Percentiles rank a stretch among this genome's conserved stretches.
phyloP scores from a whole-genome alignment of 1,284 basidiomycete genomes.

The Coniferiporia sulphurascens region DNA sequence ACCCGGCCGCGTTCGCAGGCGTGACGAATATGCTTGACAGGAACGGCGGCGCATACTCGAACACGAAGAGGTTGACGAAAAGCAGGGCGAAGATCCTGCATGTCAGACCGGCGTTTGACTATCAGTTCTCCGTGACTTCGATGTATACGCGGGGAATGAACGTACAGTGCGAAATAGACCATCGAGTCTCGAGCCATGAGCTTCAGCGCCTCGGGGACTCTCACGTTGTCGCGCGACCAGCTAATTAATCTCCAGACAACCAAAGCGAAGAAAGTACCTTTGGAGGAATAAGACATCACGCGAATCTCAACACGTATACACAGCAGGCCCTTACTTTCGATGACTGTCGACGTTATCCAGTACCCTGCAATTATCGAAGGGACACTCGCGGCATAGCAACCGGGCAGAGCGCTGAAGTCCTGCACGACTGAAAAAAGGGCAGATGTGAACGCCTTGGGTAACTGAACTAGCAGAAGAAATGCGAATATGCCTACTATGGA shows the following conservation, averaged over 20 bases:
- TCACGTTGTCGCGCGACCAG: background rate
- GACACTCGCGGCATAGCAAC: slow-evolving; percentile 9
- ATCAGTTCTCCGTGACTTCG: too few species aligned
- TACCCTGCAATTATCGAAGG: slow-evolving; percentile 2
- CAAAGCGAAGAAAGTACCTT: slow-evolving; percentile 1
- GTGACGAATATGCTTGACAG: slow-evolving; percentile 9
- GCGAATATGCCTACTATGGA: background rate
- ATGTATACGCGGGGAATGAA: background rate
- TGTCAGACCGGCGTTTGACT: background rate
- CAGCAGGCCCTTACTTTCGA: background rate
- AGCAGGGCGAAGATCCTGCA: slow-evolving; percentile 2
- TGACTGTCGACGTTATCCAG: background rate
- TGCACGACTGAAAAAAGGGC: background rate
- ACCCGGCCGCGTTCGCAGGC: background rate
- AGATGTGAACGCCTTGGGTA: background rate
- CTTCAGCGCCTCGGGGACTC: background rate
- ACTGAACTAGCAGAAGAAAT: background rate
- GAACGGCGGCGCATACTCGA: slow-evolving; percentile 11
- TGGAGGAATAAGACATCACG: background rate
- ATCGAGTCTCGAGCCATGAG: slow-evolving; percentile 9
- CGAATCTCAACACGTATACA: background rate
- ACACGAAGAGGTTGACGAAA: slow-evolving; percentile 14
- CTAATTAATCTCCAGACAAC: background rate
- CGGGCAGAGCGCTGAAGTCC: slow-evolving; percentile 1
- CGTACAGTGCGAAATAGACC: background rate